A percentile compares a stretch with the other conserved stretches of the same genome.
Evolutionary conservation across 169 alveolate species (phyloP).

Genomic region (Plasmodium chabaudi): DNA sequence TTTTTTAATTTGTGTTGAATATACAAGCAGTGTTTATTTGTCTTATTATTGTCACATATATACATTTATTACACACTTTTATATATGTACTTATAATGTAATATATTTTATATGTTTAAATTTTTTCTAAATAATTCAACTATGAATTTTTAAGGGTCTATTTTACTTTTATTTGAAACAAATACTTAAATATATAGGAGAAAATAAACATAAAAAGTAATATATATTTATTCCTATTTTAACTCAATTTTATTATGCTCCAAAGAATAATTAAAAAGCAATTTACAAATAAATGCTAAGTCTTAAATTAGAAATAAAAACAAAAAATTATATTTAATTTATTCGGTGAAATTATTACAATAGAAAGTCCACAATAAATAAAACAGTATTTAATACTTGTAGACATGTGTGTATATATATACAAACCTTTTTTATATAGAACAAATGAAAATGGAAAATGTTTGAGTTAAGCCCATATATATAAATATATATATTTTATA

Average conservation of each 20-base stretch:
- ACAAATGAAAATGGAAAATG: neutral
- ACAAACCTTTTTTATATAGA: neutral
- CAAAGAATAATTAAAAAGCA: conserved; percentile 39
- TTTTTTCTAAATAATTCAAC: conserved; percentile 1
- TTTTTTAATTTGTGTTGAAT: neutral
- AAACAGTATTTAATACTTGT: neutral
- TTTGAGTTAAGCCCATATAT: neutral
- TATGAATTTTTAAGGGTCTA: conserved; percentile 13
- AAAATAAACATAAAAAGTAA: conserved; percentile 6
- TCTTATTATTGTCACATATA: conserved; percentile 1
- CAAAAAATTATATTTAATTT: conserved; percentile 4
- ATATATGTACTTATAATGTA: conserved; percentile 1
- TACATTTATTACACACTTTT: neutral
- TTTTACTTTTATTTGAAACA: conserved; percentile 10
- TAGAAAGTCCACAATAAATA: neutral
- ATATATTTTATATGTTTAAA: conserved; percentile 10
- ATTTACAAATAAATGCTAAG: conserved; percentile 13
- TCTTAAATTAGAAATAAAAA: conserved; percentile 61
- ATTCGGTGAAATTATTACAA: conserved; percentile 4
- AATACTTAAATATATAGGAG: conserved; percentile 9
- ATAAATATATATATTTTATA: neutral
- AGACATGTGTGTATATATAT: neutral
- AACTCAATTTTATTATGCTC: conserved; percentile 49
- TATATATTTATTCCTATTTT: conserved; percentile 19
- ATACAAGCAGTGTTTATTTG: neutral